Evolutionary conservation across 2,329 filamentous ascomycete species (phyloP).

Genomic region (Immersiporthe knoxdaviesiana): DNA sequence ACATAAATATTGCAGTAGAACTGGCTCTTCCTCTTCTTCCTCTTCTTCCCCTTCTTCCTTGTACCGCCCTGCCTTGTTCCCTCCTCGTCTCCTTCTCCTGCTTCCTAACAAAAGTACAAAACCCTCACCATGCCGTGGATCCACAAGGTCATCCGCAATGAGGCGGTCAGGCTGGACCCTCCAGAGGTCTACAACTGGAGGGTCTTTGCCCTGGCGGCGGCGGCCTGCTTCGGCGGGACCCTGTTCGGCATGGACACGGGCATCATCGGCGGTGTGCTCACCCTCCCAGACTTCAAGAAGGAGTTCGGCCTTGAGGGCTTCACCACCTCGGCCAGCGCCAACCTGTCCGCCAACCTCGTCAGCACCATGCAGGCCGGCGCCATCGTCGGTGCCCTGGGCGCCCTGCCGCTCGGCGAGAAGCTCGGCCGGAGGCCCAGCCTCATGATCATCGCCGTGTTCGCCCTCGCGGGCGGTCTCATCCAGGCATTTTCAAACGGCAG

Average conservation of each 20-base stretch:
- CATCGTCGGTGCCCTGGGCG: conserved; percentile 46
- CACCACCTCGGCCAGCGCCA: conserved; percentile 49
- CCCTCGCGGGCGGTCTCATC: conserved; percentile 62
- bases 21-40: neutral
- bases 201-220: conserved; percentile 66
- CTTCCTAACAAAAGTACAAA: neutral
- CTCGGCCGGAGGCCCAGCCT: conserved; percentile 59
- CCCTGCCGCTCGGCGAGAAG: conserved; percentile 54
- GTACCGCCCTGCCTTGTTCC: neutral
- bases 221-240: conserved; percentile 42
- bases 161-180: conserved; percentile 69
- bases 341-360: conserved; percentile 67
- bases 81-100: neutral
- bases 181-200: conserved; percentile 72
- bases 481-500: conserved; percentile 61
- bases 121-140: conserved; percentile 35
- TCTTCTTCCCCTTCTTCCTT: neutral
- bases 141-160: conserved; percentile 53
- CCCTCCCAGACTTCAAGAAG: conserved; percentile 22
- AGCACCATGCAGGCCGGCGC: conserved; percentile 54
- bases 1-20: neutral
- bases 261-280: conserved; percentile 29
- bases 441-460: conserved; percentile 56
- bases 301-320: conserved; percentile 55
- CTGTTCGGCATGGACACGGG: conserved; percentile 31